Percentiles rank a stretch among this genome's conserved stretches.
These are phyloP conservation scores for Trichoderma citrinoviride DNA, from an alignment of 2,329 filamentous ascomycete genomes.

Conservation along the genomic window DNA sequence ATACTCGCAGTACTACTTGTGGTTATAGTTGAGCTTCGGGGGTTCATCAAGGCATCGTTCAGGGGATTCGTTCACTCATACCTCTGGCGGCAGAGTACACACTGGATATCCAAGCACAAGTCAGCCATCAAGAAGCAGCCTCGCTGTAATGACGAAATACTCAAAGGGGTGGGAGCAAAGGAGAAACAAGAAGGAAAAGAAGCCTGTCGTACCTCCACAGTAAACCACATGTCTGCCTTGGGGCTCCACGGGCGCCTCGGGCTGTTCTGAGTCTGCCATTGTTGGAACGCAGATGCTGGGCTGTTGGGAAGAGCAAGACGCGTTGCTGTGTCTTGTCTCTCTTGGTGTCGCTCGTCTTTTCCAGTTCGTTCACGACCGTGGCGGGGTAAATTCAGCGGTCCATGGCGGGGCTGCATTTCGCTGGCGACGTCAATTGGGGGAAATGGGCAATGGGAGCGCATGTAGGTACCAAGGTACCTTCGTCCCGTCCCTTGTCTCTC, in stretches of 20 bases:
- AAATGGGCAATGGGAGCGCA: no score
- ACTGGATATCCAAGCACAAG: constrained; percentile 41
- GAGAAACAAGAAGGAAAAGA: not conserved
- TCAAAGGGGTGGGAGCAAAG: not conserved
- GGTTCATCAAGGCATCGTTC: not conserved
- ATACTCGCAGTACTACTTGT: constrained; percentile 93
- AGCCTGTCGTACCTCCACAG: constrained; percentile 53
- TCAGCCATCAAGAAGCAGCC: not conserved
- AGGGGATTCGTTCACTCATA: constrained; percentile 35
- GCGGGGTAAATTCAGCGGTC: constrained; percentile 35
- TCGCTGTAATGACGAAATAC: not conserved
- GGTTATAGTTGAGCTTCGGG: constrained; percentile 29
- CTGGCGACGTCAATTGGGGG: constrained; percentile 1
- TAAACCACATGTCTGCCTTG: constrained; percentile 54
- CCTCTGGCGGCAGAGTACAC: constrained; percentile 64
- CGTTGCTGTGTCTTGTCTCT: constrained; percentile 25
- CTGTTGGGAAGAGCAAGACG: constrained; percentile 29
- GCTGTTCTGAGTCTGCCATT: constrained; percentile 56
- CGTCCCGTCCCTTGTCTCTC: no score
- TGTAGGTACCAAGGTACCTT: constrained; percentile 4
- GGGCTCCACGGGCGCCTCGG: constrained; percentile 45
- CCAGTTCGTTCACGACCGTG: constrained; percentile 27
- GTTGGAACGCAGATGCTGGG: constrained; percentile 28
- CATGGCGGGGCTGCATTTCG: constrained; percentile 21
- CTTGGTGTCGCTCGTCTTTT: not conserved